Percentiles rank a stretch among this genome's conserved stretches.
Evolutionary conservation across 1,284 basidiomycete species (phyloP).

Genomic region (Malassezia sympodialis): DNA sequence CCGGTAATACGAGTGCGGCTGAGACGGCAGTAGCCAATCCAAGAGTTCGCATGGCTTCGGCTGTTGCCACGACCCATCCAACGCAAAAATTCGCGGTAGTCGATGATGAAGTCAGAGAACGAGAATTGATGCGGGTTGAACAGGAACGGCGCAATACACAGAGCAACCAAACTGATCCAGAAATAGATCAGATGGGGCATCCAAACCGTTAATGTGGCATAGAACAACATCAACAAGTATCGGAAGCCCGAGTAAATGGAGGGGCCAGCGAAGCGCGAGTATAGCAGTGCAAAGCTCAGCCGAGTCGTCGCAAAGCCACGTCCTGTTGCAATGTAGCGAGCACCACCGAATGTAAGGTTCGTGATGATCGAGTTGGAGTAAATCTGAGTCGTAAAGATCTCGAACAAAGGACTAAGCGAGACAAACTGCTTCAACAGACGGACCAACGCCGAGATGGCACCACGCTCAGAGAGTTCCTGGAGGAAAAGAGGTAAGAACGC

Average conservation of each 20-base stretch:
- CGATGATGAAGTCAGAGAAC: slow-evolving; percentile 46
- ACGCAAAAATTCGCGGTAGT: slow-evolving; percentile 48
- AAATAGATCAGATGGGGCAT: slow-evolving; percentile 48
- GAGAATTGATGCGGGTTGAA: slow-evolving; percentile 49
- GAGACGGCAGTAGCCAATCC: slow-evolving; percentile 49
- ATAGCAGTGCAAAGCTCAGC: slow-evolving; percentile 44
- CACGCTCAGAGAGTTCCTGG: slow-evolving; percentile 47
- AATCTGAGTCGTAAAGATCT: slow-evolving; percentile 47
- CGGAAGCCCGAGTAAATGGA: slow-evolving; percentile 48
- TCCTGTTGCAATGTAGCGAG: slow-evolving; percentile 48
- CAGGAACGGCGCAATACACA: slow-evolving; percentile 47
- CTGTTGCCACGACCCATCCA: slow-evolving; percentile 49
- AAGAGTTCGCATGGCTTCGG: slow-evolving; percentile 47
- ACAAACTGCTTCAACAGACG: slow-evolving; percentile 47
- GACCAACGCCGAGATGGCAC: slow-evolving; percentile 43
- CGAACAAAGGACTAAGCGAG: slow-evolving; percentile 44
- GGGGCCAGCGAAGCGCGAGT: slow-evolving; percentile 46
- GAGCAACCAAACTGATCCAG: slow-evolving; percentile 45
- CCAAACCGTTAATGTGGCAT: slow-evolving; percentile 47
- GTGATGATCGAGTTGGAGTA: slow-evolving; percentile 48
- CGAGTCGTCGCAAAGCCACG: slow-evolving; percentile 48
- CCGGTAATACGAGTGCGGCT: slow-evolving; percentile 47
- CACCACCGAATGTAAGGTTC: slow-evolving; percentile 47
- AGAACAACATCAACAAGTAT: slow-evolving; percentile 41
- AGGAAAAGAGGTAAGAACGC: slow-evolving; percentile 48